Percentiles rank a stretch among this genome's conserved stretches.
Conservation (phyloP, 2,329 filamentous ascomycete species). For the Sporothrix sp. region DNA sequence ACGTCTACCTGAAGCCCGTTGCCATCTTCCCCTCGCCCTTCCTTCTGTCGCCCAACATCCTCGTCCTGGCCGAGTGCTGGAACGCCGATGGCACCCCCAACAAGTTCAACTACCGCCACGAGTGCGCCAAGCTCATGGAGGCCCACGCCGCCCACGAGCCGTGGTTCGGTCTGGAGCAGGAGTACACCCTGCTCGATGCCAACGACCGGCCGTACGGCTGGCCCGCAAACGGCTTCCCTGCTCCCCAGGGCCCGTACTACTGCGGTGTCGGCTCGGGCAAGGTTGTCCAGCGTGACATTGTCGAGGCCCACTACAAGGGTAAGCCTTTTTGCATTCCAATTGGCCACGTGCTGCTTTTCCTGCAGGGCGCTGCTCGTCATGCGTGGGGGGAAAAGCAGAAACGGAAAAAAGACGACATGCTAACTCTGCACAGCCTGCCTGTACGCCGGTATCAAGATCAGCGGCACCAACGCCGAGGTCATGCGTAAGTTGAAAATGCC, state of each 20-base stretch:
- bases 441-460: conserved; percentile 86
- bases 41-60: conserved; percentile 62
- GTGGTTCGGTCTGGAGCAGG: conserved; percentile 97
- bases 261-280: conserved; percentile 96
- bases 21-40: conserved; percentile 77
- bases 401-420: too few species aligned
- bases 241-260: conserved; percentile 91
- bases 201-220: conserved; percentile 87
- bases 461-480: conserved; percentile 97
- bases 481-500: conserved; percentile 41
- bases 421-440: conserved; percentile 43
- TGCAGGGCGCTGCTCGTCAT: background rate
- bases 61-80: conserved; percentile 92
- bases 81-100: conserved; percentile 90
- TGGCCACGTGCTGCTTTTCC: background rate
- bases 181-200: conserved; percentile 87
- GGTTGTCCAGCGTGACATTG: conserved; percentile 96
- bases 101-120: conserved; percentile 97
- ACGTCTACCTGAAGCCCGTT: conserved; percentile 40
- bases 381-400: too few species aligned
- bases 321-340: conserved; percentile 1
- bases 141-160: conserved; percentile 71
- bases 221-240: conserved; percentile 79
- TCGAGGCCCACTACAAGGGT: conserved; percentile 66
- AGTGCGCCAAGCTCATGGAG: conserved; percentile 83